These are phyloP conservation scores for Rhamnella rubrinervis DNA, from an alignment of 331 rosid species.

Conservation along the genomic window DNA sequence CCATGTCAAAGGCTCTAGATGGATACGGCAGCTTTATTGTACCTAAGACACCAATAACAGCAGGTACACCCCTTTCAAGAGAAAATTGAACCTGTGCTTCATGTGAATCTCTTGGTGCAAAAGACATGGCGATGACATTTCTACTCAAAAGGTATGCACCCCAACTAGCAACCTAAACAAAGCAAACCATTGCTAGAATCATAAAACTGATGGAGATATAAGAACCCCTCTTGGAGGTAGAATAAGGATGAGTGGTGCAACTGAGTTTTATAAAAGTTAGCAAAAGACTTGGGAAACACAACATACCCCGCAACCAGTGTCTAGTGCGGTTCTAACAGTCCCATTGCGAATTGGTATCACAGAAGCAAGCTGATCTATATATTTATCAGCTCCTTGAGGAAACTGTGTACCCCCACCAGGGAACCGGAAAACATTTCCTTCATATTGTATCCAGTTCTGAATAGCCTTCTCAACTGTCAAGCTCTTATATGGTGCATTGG, in stretches of 20 bases:
- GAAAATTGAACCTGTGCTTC: conserved; percentile 99
- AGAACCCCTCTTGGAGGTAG: conserved; percentile 11
- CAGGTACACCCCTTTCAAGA: conserved; percentile 95
- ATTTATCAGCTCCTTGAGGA: conserved; percentile 95
- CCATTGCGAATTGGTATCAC: conserved; percentile 93
- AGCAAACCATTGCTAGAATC: conserved; percentile 15
- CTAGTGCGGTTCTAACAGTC: conserved; percentile 87
- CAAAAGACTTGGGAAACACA: conserved; percentile 8
- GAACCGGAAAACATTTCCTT: conserved; percentile 88
- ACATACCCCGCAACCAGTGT: conserved; percentile 99
- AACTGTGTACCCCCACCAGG: conserved; percentile 98
- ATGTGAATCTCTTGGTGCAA: conserved; percentile 95
- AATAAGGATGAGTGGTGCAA: conserved; percentile 9
- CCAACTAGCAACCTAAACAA: conserved; percentile 89
- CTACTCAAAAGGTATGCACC: conserved; percentile 95
- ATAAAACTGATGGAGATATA: conserved; percentile 20
- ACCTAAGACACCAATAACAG: conserved; percentile 90
- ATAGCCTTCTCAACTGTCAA: conserved; percentile 98
- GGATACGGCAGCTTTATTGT: conserved; percentile 88
- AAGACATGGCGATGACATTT: conserved; percentile 88
- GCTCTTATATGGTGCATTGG: conserved; percentile 95
- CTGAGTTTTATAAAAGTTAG: conserved; percentile 2
- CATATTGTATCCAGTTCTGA: conserved; percentile 97
- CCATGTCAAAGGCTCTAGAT: conserved; percentile 94
- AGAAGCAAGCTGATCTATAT: conserved; percentile 86